A percentile compares a stretch with the other conserved stretches of the same genome.
Evolutionary conservation across 2,329 filamentous ascomycete species (phyloP).

Genomic region (Penicillium frequentans): DNA sequence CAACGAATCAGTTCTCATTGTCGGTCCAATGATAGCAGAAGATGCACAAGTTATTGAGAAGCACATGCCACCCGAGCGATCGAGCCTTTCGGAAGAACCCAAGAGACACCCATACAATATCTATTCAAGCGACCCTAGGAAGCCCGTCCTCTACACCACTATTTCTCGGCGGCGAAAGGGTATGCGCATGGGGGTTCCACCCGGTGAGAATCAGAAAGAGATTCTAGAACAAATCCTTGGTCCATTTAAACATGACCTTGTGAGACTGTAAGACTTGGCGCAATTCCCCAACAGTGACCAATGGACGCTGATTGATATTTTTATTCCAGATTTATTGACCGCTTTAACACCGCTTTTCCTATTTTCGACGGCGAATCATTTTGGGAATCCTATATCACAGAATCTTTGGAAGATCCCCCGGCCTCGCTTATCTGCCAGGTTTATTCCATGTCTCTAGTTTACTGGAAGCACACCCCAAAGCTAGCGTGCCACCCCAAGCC

Average conservation of each 20-base stretch:
- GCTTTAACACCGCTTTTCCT: constrained; percentile 62
- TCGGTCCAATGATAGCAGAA: constrained; percentile 60
- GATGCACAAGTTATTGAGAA: constrained; percentile 63
- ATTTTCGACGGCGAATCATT: constrained; percentile 59
- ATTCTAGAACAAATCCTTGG: constrained; percentile 61
- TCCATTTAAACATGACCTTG: constrained; percentile 52
- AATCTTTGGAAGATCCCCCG: constrained; percentile 51
- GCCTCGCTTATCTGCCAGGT: constrained; percentile 58
- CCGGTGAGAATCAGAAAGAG: constrained; percentile 52
- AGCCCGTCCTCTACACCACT: constrained; percentile 49
- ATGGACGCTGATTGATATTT: background rate
- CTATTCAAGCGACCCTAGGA: constrained; percentile 49
- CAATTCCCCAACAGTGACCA: background rate
- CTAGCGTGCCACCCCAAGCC: constrained; percentile 52
- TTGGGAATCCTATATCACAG: constrained; percentile 49
- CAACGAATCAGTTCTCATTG: constrained; percentile 54
- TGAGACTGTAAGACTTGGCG: constrained; percentile 48
- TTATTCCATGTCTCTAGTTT: constrained; percentile 59
- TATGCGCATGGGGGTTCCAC: constrained; percentile 42
- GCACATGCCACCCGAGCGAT: constrained; percentile 51
- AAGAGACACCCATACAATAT: constrained; percentile 52
- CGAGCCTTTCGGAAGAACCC: constrained; percentile 38
- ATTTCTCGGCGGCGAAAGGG: constrained; percentile 53
- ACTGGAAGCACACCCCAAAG: constrained; percentile 54
- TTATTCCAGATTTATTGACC: constrained; percentile 52